These are phyloP conservation scores for Amauroascus niger DNA, from an alignment of 2,329 filamentous ascomycete genomes.

Conservation along the genomic window DNA sequence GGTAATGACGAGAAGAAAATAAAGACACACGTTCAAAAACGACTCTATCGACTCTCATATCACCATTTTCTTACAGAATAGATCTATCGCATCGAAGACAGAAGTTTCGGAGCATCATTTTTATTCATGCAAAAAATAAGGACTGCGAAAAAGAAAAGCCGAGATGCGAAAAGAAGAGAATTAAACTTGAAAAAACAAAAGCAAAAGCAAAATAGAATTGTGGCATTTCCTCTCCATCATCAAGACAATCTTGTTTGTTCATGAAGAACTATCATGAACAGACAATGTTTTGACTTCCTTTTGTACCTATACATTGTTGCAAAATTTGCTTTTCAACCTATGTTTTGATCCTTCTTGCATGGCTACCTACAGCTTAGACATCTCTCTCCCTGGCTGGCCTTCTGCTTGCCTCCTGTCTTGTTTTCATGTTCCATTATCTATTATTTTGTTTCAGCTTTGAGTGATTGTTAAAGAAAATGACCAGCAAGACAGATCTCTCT, in stretches of 20 bases:
- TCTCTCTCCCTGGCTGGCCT: not conserved
- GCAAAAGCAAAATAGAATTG: not conserved
- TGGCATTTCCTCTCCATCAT: too few species aligned
- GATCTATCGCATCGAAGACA: not conserved
- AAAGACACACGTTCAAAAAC: constrained; percentile 12
- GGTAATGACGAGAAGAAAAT: constrained; percentile 82
- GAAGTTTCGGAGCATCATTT: too few species aligned
- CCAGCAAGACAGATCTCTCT: not conserved
- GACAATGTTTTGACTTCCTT: not conserved
- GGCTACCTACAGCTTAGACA: not conserved
- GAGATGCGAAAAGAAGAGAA: not conserved
- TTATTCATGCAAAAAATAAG: not conserved
- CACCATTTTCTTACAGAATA: too few species aligned
- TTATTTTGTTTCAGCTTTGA: not conserved
- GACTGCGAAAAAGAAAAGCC: not conserved
- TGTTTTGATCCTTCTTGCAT: not conserved
- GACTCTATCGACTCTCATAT: too few species aligned
- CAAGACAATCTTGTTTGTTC: too few species aligned
- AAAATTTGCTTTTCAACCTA: too few species aligned
- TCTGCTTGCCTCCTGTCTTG: not conserved
- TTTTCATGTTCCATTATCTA: not conserved
- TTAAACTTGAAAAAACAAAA: not conserved
- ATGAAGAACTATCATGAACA: too few species aligned
- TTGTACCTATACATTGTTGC: not conserved
- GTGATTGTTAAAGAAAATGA: not conserved